Evolutionary conservation across 225 moss, liverwort and hornwort species (phyloP).

Genomic region (Thuidium tamariscinum): DNA sequence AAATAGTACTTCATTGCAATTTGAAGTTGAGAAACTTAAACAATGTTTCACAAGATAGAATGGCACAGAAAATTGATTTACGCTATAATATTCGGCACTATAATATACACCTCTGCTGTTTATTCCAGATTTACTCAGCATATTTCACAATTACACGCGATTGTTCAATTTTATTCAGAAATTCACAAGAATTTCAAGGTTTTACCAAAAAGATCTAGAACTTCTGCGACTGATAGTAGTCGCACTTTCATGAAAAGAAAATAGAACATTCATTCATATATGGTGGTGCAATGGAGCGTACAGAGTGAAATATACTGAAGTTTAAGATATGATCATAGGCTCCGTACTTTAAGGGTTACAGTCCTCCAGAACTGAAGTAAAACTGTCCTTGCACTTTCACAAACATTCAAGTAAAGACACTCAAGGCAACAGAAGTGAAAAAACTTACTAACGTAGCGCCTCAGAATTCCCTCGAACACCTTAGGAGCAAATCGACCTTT

Average conservation of each 20-base stretch:
- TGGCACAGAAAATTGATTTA: background rate
- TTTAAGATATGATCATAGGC: background rate
- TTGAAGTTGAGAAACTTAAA: background rate
- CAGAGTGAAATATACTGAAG: background rate
- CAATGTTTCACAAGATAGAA: background rate
- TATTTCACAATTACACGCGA: too few species aligned
- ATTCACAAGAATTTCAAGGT: background rate
- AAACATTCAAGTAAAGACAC: background rate
- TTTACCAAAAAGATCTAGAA: background rate
- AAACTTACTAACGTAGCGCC: conserved; percentile 93
- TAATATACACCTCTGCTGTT: background rate
- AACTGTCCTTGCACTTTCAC: background rate
- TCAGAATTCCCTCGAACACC: conserved; percentile 88
- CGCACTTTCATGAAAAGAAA: background rate
- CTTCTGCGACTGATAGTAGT: too few species aligned
- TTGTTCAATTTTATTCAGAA: background rate
- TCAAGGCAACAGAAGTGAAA: background rate
- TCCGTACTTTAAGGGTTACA: background rate
- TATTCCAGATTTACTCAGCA: background rate
- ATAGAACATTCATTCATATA: background rate
- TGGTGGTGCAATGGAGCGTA: too few species aligned
- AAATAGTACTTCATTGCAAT: background rate
- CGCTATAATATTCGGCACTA: background rate
- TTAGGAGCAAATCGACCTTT: conserved; percentile 88
- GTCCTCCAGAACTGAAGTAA: background rate